Base-by-base conservation (phyloP, 805 yeast genomes). In the Tetrapisispora phaffii region DNA sequence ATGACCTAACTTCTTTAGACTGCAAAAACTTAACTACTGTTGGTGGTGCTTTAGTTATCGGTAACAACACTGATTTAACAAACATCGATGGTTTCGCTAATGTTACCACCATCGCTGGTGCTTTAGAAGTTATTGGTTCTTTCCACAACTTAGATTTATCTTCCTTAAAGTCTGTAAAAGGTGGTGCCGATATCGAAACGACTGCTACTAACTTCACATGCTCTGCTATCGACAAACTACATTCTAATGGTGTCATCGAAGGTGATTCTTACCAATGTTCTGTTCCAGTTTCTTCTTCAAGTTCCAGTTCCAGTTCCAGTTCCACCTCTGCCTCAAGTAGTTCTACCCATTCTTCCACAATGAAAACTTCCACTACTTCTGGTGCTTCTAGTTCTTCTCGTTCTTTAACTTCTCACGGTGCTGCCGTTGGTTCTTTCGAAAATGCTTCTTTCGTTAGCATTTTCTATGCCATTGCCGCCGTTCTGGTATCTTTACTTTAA, bases 21-120 rank as follows among this genome's bases (percentile, higher is more conserved):
- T 82, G 86, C 74, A 71, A 83, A 43, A 66, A 75, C 62, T 77
- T 93, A 69, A 72, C 80, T 50, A 54, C 75, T 39, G 72, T 93
- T 59, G 94, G 90, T 66, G 97, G 98, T 77, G 98, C 96, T 69
- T 84, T 93, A 67, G 81, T 77, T 59, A 72, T 93, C 62, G 78
- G 85, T 51, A 86, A 88, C 79, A 93, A 93, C 82, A 71, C 85
- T 53, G 68, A 74, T 44, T 79, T 90, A 65, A 67, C 63, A 41
- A 57, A 74, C 47, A 72, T 90, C 63, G 72, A 73, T 47, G 89
- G 87, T 63, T 85, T 93, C 78, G 80, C 80, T 56, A 63, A 73
- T 54, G 75, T 93, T 60, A 67, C 74, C 64, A 68, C 84, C 49
- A 78, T 90, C 59, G 85, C 83, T 63, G 97, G 98, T 77, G 90